Conservation (phyloP, 2,329 filamentous ascomycete genomes). For the Fusarium sp. region DNA sequence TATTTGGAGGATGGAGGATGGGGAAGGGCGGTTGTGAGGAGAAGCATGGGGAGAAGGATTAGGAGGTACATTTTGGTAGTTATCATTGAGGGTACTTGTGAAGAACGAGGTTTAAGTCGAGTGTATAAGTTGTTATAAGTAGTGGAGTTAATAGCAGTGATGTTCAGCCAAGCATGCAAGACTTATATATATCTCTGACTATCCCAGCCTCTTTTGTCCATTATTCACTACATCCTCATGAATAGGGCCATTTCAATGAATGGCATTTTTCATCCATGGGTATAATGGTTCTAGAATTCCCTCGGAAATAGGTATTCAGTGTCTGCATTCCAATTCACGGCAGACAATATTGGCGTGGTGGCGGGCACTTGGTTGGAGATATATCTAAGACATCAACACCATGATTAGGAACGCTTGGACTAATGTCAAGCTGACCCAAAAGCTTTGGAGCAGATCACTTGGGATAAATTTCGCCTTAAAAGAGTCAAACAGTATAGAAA, state of each 20-base stretch:
- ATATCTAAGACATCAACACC: constrained; percentile 18
- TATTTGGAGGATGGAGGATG: constrained; percentile 36
- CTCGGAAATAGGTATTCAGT: not conserved
- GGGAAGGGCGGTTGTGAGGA: constrained; percentile 24
- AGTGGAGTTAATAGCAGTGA: not conserved
- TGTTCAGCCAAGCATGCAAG: not conserved
- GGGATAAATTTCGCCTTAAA: no score
- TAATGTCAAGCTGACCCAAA: not conserved
- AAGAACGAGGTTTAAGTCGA: not conserved
- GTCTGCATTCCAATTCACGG: constrained; percentile 20
- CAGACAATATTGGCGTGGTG: constrained; percentile 6
- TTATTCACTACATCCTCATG: not conserved
- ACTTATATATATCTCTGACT: constrained; percentile 12
- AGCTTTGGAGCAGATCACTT: no score
- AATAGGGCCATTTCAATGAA: not conserved
- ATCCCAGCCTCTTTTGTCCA: not conserved
- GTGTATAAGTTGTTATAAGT: not conserved
- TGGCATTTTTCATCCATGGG: not conserved
- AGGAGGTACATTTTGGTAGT: constrained; percentile 15
- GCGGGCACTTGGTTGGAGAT: not conserved
- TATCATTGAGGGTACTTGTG: no score
- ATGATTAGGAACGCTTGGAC: not conserved
- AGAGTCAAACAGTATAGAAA: no score
- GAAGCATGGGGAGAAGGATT: constrained; percentile 38
- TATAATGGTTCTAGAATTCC: not conserved